Base-by-base conservation (phyloP, 441 rosid genomes). In the Flueggea neowawraea region DNA sequence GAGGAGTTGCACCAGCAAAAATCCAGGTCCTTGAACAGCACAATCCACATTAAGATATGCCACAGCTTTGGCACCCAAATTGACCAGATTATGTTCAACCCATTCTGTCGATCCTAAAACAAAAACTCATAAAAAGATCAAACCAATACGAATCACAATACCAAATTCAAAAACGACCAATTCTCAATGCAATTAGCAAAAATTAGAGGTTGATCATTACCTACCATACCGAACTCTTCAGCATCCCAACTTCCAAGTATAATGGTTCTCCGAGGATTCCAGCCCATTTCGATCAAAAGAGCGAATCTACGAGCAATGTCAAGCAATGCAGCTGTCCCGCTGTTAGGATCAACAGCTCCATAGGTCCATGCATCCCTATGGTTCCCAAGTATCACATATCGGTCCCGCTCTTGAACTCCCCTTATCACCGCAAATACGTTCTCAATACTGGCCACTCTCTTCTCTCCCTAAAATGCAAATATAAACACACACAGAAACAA, bases 331-430 rank as follows among this genome's bases (percentile, higher is more conserved):
- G 98, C 91, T 57, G 98, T 94, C 50, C 98, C 98, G 65, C 98
- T 94, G 75, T 89, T 90, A 16, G 98, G 97, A 73, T 94, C 98
- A 32, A 94, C 95, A 16, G 97, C 98, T 74, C 98, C 98, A 69
- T 90, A 94, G 0, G 97, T 84, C 98, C 98, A 94, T 49, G 96
- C 96, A 78, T 93, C 98, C 69, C 97, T 79, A 69, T 93, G 98
- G 71, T 93, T 93, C 14, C 96, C 97, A 51, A 93, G 84, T 28
- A 93, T 71, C 69, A 93, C 87, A 62, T 77, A 88, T n/a, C 97
- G 84, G 51, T 94, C 97, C 15, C 88, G 82, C 68, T 90, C 97
- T 74, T 84, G 88, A 31, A 41, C 65, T 6, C 98, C 98, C 73
- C 71, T 78, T 69, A 90, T 83, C 54, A 84, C 78, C 28, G 81